These are phyloP conservation scores for Populus pruinosa DNA, from an alignment of 345 rosid genomes.

Conservation along the genomic window DNA sequence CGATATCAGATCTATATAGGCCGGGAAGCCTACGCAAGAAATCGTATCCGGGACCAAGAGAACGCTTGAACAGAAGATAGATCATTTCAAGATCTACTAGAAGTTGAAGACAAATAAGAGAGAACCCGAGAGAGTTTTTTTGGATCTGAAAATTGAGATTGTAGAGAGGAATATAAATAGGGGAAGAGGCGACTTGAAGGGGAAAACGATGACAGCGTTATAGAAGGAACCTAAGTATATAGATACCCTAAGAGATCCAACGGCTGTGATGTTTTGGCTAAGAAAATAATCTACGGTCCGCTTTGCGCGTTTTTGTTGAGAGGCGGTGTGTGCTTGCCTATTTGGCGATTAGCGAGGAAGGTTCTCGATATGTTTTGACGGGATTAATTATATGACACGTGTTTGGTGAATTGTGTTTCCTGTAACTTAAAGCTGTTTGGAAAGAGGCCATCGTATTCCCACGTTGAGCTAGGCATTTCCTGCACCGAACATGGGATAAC, in stretches of 20 bases:
- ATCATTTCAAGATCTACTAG: not conserved
- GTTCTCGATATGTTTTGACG: slow-evolving; percentile 7
- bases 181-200: not conserved
- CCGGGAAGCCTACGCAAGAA: too few relatives aligned
- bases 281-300: slow-evolving; percentile 21
- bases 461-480: not conserved
- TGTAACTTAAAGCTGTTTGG: not conserved
- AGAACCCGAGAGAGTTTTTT: not conserved
- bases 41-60: not conserved
- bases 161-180: not conserved
- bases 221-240: not conserved
- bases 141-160: not conserved
- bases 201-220: too few relatives aligned
- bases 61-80: not conserved
- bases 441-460: not conserved
- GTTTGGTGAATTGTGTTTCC: not conserved
- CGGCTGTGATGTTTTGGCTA: slow-evolving; percentile 16
- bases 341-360: not conserved
- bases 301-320: slow-evolving; percentile 2
- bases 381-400: slow-evolving; percentile 4
- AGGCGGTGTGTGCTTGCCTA: not conserved
- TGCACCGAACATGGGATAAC: not conserved
- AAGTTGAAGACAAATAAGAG: not conserved
- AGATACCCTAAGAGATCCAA: slow-evolving; percentile 8
- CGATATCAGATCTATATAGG: not conserved